A percentile compares a stretch with the other conserved stretches of the same genome.
Conservation (phyloP, 2,329 filamentous ascomycete genomes). For the Sclerotinia sclerotiorum region DNA sequence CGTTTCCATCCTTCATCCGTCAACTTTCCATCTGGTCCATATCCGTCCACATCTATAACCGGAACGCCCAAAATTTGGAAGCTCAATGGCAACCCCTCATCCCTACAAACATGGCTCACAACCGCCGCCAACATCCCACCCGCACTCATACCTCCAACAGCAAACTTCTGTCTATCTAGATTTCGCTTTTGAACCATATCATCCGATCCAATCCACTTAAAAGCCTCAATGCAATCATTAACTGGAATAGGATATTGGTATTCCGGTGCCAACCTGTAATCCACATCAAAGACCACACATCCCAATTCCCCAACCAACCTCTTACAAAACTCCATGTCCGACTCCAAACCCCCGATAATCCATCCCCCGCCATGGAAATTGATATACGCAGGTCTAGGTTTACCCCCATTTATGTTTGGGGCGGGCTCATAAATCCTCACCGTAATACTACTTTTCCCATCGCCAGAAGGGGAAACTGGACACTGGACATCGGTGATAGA, state of each 20-base stretch:
- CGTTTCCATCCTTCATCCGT: conserved; percentile 19
- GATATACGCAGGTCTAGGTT: conserved; percentile 43
- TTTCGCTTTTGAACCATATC: conserved; percentile 31
- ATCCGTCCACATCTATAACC: conserved; percentile 28
- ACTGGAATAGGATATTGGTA: conserved; percentile 47
- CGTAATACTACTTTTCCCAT: conserved; percentile 41
- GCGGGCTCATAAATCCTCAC: conserved; percentile 45
- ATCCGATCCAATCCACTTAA: conserved; percentile 43
- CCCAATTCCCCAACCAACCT: conserved; percentile 43
- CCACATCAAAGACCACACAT: conserved; percentile 46
- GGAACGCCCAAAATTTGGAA: conserved; percentile 31
- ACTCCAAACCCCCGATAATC: conserved; percentile 45
- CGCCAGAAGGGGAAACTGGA: conserved; percentile 42
- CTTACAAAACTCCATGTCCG: conserved; percentile 46
- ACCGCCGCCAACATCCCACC: conserved; percentile 31
- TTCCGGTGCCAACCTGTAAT: conserved; percentile 48
- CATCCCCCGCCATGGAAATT: conserved; percentile 41
- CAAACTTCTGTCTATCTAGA: conserved; percentile 26
- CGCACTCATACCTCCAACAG: conserved; percentile 31
- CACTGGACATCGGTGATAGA: conserved; percentile 44
- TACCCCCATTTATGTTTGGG: conserved; percentile 35
- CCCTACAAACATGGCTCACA: conserved; percentile 28
- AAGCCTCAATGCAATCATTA: conserved; percentile 47
- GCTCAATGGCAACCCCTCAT: conserved; percentile 27
- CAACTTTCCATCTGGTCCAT: conserved; percentile 20